Base-by-base conservation (phyloP, 768 basidiomycete genomes). In the Suillus brevipes region DNA sequence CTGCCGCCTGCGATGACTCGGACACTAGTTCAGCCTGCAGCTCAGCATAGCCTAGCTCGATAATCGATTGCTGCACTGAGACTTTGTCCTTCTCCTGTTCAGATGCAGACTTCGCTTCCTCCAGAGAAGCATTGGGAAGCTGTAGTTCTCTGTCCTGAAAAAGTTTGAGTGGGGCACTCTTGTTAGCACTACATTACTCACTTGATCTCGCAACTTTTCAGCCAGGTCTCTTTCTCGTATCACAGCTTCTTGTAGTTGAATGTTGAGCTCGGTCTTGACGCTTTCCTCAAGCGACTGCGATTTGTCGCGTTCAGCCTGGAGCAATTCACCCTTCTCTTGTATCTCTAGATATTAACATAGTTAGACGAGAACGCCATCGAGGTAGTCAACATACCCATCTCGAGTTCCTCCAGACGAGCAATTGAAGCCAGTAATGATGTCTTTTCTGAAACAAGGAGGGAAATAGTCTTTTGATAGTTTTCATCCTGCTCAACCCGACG, bases 381-480 rank as follows among this genome's bases (percentile, higher is more conserved):
- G 42, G 31, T 58, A 31, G 14, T 37, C 52, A 28, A 73, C 82
- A 12, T 74, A 94, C 92, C 81, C 47, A 81, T 77, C 71, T 91
- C 89, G n/a, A 84, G 74, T 56, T 80, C 83, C 52, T 86, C 84
- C 55, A 89, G 71, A 60, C 83, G 83, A 67, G 89, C 82, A 49
- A 90, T 73, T 49, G 88, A 85, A n/a, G 83, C 73, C 18, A 80
- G 77, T 42, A 92, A 79, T 23, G 83, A 80, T 8, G 85, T 83
- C 74, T 91, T 91, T 71, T 92, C 91, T 3, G 87, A 83, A 23
- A 94, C 91, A 16, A 95, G 81, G n/a, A 90, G 74, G 55, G 89
- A 82, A 64, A 95, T 91, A 0, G 90, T 91, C 69, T 88, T 88
- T 65, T 86, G 87, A 68, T 90, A 88, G 69, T 83, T 88, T 68